Conservation (phyloP, 495 filamentous ascomycete genomes). For the Penicillium egyptiacum region DNA sequence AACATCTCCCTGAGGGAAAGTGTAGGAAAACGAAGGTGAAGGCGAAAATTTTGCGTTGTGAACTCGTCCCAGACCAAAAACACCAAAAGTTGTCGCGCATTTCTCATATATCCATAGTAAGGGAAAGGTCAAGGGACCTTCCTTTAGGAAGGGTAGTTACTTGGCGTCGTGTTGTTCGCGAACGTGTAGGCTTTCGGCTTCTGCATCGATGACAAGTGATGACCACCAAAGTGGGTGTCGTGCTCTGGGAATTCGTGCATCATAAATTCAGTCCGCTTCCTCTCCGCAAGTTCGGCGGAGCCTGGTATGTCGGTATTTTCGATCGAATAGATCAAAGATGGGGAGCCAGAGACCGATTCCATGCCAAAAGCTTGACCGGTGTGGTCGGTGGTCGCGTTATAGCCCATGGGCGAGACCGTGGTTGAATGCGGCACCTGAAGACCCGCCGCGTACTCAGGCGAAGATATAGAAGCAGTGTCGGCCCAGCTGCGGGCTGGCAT, state of each 20-base stretch:
- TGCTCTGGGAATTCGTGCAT: constrained; percentile 49
- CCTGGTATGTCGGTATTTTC: constrained; percentile 37
- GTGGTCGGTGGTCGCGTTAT: constrained; percentile 34
- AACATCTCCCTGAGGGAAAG: constrained; percentile 11
- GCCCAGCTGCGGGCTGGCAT: constrained; percentile 45
- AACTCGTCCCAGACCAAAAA: constrained; percentile 28
- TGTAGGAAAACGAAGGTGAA: constrained; percentile 4
- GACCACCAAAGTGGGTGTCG: constrained; percentile 38
- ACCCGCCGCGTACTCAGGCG: constrained; percentile 40
- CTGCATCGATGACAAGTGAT: constrained; percentile 40
- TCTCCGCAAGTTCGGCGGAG: constrained; percentile 26
- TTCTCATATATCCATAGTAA: constrained; percentile 31
- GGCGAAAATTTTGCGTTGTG: constrained; percentile 21
- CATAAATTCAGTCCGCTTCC: constrained; percentile 42
- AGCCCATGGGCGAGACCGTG: constrained; percentile 40
- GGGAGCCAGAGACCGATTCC: constrained; percentile 34
- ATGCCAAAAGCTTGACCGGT: constrained; percentile 27
- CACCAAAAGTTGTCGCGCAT: constrained; percentile 24
- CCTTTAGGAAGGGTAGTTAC: constrained; percentile 34
- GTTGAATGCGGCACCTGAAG: constrained; percentile 37
- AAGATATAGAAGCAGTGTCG: constrained; percentile 42
- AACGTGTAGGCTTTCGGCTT: constrained; percentile 48
- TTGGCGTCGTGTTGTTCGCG: constrained; percentile 41
- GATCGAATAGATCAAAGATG: constrained; percentile 38
- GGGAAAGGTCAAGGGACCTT: background rate